Base-by-base conservation (phyloP, 169 alveolate genomes). In the Plasmodium blacklocki region DNA sequence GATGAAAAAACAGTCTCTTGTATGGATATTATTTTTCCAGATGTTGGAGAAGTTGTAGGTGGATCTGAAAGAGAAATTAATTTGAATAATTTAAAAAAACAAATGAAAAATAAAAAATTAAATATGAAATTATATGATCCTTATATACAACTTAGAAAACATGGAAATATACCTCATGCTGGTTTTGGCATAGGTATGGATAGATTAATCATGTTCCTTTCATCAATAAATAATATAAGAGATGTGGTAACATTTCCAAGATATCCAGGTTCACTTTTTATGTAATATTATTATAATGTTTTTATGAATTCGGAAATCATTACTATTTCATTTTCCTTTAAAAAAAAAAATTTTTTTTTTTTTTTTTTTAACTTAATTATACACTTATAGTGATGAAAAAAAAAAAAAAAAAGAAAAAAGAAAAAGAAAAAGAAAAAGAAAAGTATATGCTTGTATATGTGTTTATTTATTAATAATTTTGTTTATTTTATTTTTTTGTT, bases 191-290 rank as follows among this genome's bases (percentile, higher is more conserved):
- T 99, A 21, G 99, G 99, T 56, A 96, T 98, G 71, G 99, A 99
- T 93, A 95, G 99, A 72, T 93, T 99, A 15, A 95, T 98, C 47
- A 98, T 98, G 99, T 95, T 97, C 94, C 94, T 97, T 32, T 97
- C 99, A 49, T 99, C 99, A 29, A 95, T 98, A 21, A 98, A 97
- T 54, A 98, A 99, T 97, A 98, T 99, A 75, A 94, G 99, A 93
- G 99, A 99, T 88, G 99, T 98, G 39, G 98, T 98, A 62, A 99
- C 99, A 0, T 99, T 96, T 97, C 99, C 99, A 23, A 96, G 99
- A 89, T 86, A 93, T 88, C 96, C 92, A 18, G 54, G 56, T 43
- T 86, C 74, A 8, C 75, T 86, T 56, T 86, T 86, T 39, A 86
- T 86, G 92, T 86, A 62, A 68, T 39, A 39, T 39, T 39, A 39